These are phyloP conservation scores for Cochlearia excelsa DNA, from an alignment of 345 rosid genomes.

Conservation along the genomic window DNA sequence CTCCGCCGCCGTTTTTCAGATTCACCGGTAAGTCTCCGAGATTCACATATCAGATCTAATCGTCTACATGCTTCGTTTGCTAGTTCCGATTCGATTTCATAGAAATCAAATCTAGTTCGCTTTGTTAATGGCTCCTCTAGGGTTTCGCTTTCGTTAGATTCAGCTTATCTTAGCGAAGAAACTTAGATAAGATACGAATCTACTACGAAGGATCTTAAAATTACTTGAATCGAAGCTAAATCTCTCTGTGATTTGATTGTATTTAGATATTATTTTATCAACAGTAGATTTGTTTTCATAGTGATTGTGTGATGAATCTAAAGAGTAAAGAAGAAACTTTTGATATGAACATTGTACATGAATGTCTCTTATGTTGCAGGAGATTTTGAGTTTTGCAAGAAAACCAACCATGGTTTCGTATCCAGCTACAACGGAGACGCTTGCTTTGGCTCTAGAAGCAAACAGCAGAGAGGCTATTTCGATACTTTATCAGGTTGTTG, in stretches of 20 bases:
- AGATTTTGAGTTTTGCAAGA: constrained; percentile 38
- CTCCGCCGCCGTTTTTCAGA: constrained; percentile 16
- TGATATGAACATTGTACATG: not conserved
- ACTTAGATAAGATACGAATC: not conserved
- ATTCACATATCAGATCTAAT: constrained; percentile 11
- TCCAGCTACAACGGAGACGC: constrained; percentile 63
- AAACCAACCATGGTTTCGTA: constrained; percentile 32
- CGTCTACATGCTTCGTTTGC: constrained; percentile 7
- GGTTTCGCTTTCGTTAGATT: constrained; percentile 23
- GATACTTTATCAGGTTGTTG: constrained; percentile 61
- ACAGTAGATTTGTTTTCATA: not conserved
- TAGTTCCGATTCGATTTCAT: not conserved
- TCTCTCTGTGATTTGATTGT: too few species aligned
- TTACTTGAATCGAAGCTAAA: constrained; percentile 6
- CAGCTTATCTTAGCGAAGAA: constrained; percentile 4
- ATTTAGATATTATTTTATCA: not conserved
- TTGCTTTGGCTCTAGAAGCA: constrained; percentile 73
- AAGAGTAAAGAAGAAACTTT: not conserved
- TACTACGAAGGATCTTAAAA: not conserved
- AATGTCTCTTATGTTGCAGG: constrained; percentile 30
- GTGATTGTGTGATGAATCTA: not conserved
- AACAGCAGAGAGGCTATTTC: constrained; percentile 65
- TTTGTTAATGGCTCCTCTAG: constrained; percentile 14
- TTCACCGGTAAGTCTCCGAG: constrained; percentile 19
- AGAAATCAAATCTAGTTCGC: constrained; percentile 18